phyloP scores from a whole-genome alignment of 768 basidiomycete genomes.

The Boletus eberwhitei region DNA sequence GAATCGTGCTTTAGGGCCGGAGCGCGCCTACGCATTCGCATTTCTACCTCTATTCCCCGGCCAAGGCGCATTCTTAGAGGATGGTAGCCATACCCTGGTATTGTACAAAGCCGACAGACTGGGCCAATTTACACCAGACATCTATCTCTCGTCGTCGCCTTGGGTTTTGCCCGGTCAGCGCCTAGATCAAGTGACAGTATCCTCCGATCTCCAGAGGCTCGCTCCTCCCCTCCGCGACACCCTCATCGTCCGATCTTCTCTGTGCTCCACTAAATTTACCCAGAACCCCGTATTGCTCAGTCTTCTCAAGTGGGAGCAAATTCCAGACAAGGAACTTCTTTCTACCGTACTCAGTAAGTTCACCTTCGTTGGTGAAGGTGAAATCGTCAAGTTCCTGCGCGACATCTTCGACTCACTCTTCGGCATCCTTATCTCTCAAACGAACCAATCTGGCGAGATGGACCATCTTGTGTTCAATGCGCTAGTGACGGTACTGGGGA shows the following conservation, averaged over 20 bases:
- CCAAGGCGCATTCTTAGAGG: slow-evolving; percentile 74
- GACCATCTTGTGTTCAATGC: slow-evolving; percentile 88
- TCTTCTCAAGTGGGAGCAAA: slow-evolving; percentile 76
- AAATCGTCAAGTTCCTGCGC: slow-evolving; percentile 89
- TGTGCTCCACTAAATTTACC: slow-evolving; percentile 90
- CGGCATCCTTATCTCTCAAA: slow-evolving; percentile 73
- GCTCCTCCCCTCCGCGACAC: slow-evolving; percentile 75
- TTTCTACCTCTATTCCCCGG: slow-evolving; percentile 86
- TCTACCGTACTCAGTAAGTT: slow-evolving; percentile 76
- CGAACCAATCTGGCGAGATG: slow-evolving; percentile 74
- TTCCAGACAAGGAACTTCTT: slow-evolving; percentile 61
- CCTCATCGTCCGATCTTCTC: slow-evolving; percentile 77
- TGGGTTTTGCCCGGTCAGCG: slow-evolving; percentile 54
- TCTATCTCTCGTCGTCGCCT: slow-evolving; percentile 72
- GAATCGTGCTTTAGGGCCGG: slow-evolving; percentile 47
- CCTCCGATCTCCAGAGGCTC: slow-evolving; percentile 58
- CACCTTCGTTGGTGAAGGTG: slow-evolving; percentile 89
- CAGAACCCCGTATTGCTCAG: slow-evolving; percentile 84
- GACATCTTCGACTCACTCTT: slow-evolving; percentile 94
- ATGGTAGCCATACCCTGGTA: slow-evolving; percentile 82
- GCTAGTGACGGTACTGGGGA: slow-evolving; percentile 86
- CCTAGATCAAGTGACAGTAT: slow-evolving; percentile 54
- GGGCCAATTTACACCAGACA: slow-evolving; percentile 53
- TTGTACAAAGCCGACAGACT: slow-evolving; percentile 83
- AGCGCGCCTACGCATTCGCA: slow-evolving; percentile 87